Conservation (phyloP, 164 flowering plant species). For the Nymphaea thermarum region DNA sequence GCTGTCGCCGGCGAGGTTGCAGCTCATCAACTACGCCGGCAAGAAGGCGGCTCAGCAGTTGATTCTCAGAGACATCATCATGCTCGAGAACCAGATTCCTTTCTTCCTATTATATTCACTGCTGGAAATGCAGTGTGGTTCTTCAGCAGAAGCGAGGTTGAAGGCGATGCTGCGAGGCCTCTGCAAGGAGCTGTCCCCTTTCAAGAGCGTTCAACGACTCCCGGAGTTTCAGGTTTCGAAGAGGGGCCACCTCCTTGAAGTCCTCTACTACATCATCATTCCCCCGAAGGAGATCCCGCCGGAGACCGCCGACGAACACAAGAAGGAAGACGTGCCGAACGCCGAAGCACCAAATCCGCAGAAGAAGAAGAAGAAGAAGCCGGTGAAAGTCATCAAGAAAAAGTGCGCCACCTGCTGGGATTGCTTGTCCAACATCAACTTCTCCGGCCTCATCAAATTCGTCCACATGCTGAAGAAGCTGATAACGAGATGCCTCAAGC, state of each 20-base stretch:
- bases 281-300: background rate
- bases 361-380: no score
- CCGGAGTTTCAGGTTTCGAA: background rate
- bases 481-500: no score
- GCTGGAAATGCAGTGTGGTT: slow-evolving; percentile 5
- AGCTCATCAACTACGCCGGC: slow-evolving; percentile 10
- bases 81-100: slow-evolving; percentile 26
- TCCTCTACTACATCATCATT: slow-evolving; percentile 11
- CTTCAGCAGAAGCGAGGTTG: slow-evolving; percentile 12
- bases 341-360: background rate
- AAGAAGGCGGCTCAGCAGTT: slow-evolving; percentile 11
- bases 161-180: slow-evolving; percentile 20
- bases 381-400: background rate
- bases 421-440: background rate
- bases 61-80: slow-evolving; percentile 16
- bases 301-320: background rate
- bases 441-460: no score
- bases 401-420: background rate
- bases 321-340: background rate
- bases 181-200: slow-evolving; percentile 25
- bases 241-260: slow-evolving; percentile 23
- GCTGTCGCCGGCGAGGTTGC: slow-evolving; percentile 4
- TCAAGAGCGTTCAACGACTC: slow-evolving; percentile 8
- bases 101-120: slow-evolving; percentile 11
- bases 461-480: background rate